Base-by-base conservation (phyloP, 495 filamentous ascomycete species). In the Thermochaetoides thermophila region DNA sequence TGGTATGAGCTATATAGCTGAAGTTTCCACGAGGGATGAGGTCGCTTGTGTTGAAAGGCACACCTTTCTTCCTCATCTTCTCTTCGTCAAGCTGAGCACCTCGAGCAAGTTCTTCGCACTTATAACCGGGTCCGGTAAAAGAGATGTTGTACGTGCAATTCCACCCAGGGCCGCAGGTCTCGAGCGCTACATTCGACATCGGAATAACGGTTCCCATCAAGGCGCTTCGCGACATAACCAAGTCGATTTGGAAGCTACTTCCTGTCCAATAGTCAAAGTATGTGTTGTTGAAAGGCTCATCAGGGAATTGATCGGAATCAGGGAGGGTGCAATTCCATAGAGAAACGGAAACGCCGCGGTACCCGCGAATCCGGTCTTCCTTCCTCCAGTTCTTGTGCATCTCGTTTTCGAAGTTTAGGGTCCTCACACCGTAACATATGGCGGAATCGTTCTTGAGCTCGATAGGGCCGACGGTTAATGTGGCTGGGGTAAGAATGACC, bases 251-350 rank as follows among this genome's bases (percentile, higher is more conserved):
- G 7, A 8, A 29, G 38, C 39, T 45, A 26, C 17, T 34, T 8
- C 28, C 32, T 6, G 45, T 45, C 42, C 42, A 53, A 40, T 53
- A 53, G 31, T 53, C 50, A 20, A 47, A 53, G 21, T 44, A 53
- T 13, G 45, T 50, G 1, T 40, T 27, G 27, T 51, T 48, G 42
- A 38, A 51, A 3, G 42, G 39, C 3, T 19, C 22, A 13, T 28
- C 30, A 2, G 29, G 13, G 18, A 38, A 17, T 0, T 17, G 32
- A 1, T 6, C 9, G 20, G 42, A 46, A 12, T 37, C 11, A n/a
- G 27, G 5, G 22, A 45, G n/a, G 16, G 46, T 50, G 32, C 27
- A 35, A 35, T 50, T 51, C 37, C 33, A 51, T 2, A 44, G 27
- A 0, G 44, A 44, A 7, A 51, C 27, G 1, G 47, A 48, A 9